Conservation (phyloP, 2,329 filamentous ascomycete species). For the Colletotrichum endophyticum region DNA sequence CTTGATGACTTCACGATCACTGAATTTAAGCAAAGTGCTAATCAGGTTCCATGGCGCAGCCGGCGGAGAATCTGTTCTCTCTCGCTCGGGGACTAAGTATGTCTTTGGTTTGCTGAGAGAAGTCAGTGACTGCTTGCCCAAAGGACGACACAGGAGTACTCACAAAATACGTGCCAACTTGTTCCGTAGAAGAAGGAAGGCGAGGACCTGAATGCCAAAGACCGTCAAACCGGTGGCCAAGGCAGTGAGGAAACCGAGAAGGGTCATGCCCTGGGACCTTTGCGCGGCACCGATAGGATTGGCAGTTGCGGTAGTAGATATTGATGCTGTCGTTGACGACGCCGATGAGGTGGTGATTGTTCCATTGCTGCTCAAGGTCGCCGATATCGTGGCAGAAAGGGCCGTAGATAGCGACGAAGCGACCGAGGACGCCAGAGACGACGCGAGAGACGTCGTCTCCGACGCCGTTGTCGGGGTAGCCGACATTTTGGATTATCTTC, state of each 20-base stretch:
- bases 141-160: conserved; percentile 33
- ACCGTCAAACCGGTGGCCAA: conserved; percentile 65
- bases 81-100: conserved; percentile 83
- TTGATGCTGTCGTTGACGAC: background rate
- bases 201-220: conserved; percentile 66
- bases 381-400: conserved; percentile 3
- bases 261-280: conserved; percentile 44
- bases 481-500: conserved; percentile 1
- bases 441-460: background rate
- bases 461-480: conserved; percentile 18
- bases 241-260: conserved; percentile 68
- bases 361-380: conserved; percentile 1
- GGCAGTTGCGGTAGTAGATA: background rate
- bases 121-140: background rate
- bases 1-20: conserved; percentile 84
- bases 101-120: conserved; percentile 75
- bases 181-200: conserved; percentile 80
- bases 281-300: conserved; percentile 18
- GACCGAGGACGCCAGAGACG: conserved; percentile 15
- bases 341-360: background rate
- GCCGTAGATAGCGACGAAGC: conserved; percentile 25
- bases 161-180: conserved; percentile 86
- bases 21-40: conserved; percentile 67
- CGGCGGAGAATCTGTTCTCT: conserved; percentile 79
- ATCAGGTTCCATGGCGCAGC: conserved; percentile 56